phyloP scores from a whole-genome alignment of 331 rosid genomes.

The Stylosanthes scabra region DNA sequence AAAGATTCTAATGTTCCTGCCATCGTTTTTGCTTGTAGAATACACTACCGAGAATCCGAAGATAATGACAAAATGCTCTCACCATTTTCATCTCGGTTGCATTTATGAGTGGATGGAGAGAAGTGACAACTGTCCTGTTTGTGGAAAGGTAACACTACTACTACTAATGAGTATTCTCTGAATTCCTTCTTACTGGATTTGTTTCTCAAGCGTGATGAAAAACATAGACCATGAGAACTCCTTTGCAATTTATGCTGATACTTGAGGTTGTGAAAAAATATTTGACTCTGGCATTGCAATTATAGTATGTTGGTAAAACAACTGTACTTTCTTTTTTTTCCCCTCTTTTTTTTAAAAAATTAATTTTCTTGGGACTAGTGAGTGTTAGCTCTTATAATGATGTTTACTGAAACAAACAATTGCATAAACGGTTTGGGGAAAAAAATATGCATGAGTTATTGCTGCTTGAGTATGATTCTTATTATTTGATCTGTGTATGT shows the following conservation, averaged over 20 bases:
- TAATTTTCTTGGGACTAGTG: background rate
- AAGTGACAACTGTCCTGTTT: slow-evolving; percentile 98
- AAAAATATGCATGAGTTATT: slow-evolving; percentile 2
- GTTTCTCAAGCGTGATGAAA: slow-evolving; percentile 4
- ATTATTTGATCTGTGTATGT: slow-evolving; percentile 1
- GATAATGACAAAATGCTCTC: slow-evolving; percentile 91
- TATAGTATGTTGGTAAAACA: background rate
- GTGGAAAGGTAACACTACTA: slow-evolving; percentile 79
- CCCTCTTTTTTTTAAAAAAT: background rate
- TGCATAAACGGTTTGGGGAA: background rate
- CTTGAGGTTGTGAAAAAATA: background rate
- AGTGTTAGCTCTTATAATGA: slow-evolving; percentile 1
- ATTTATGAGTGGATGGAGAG: slow-evolving; percentile 99
- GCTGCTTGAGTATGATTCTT: background rate
- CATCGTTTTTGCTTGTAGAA: slow-evolving; percentile 56
- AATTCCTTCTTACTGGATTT: slow-evolving; percentile 3
- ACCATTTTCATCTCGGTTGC: slow-evolving; percentile 99
- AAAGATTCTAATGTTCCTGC: slow-evolving; percentile 37
- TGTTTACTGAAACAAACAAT: background rate
- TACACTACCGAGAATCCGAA: slow-evolving; percentile 91
- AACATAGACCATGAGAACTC: background rate
- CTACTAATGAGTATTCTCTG: slow-evolving; percentile 3
- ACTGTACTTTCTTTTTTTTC: background rate
- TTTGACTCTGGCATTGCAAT: background rate
- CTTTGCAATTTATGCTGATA: background rate